Base-by-base conservation (phyloP, 208 protist species). In the Angomonas ambiguus region DNA sequence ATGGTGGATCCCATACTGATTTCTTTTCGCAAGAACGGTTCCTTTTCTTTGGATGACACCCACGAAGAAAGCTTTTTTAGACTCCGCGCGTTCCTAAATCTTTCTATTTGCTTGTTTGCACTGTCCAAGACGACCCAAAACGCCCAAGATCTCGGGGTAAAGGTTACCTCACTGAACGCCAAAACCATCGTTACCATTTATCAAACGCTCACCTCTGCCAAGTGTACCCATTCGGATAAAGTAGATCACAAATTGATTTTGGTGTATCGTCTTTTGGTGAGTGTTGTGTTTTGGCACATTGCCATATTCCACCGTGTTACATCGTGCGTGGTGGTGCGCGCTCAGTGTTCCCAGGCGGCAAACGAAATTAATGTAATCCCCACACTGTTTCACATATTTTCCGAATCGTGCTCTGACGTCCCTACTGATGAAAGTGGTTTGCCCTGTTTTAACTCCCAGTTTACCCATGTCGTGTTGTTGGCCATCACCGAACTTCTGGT, bases 381-480 rank as follows among this genome's bases (percentile, higher is more conserved):
- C 2, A 16, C 18, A 22, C 33, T 31, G 18, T 31, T 27, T 11
- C 30, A 42, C 18, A 62, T 62, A 8, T 35, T 62, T 18, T 45
- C 56, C 28, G 56, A 62, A 22, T 62, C 56, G 8, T 62, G 56
- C 30, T 1, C 56, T 18, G n/a, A 42, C 3, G 56, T 24, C 1
- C 25, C 2, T 10, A 24, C 20, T 20, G 11, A 5, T 32, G 6
- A n/a, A n/a, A 35, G 24, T 13, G 10, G 16, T 22, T 24, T 28
- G 32, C 58, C 11, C 35, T 59, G 56, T 38, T 62, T 5, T 1
- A 1, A 2, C 27, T 42, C 8, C 48, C 62, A 85, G 71, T 71
- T 77, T 28, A 67, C 75, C 1, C 75, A 79, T 33, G 58, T 78
- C 5, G 66, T 71, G 32, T 60, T 86, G 35, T 63, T 79, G 2